Evolutionary conservation across 768 basidiomycete genomes (phyloP), one percentile per base, ranked within the genome.

Genomic region (Gyrodon lividus): DNA sequence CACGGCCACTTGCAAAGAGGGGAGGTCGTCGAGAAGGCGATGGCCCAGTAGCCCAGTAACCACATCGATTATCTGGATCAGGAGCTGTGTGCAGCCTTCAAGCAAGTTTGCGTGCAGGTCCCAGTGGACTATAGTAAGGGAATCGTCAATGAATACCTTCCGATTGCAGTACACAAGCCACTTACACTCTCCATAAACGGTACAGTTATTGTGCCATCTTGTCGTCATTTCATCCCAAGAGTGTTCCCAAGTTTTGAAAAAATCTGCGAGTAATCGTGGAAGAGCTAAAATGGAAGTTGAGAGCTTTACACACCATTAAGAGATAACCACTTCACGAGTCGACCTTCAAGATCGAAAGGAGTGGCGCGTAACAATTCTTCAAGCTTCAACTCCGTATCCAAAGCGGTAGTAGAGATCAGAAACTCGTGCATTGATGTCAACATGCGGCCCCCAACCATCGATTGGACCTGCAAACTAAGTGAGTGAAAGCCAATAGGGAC

Each of bases 351-450:
- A 61, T 90, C 87, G 28, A 89, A 62, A 1, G 72, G 55, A 48
- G 84, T 54, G 1, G 55, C 57, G 2, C 64, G 61, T 31, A 89
- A 51, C 6, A 73, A 58, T 12, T 72, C 66, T 19, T 65, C 63
- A 39, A 90, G 74, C 61, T 80, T 83, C 48, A 56, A 65, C 64
- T 90, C 87, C 35, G 84, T 62, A 52, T 87, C 83, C 50, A 74
- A 77, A 2, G 76, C 77, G 2, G 70, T 61, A 4, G 79, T 74
- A 3, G 81, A 76, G 35, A 88, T 72, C 10, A 72, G 56, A 31
- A 87, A 72, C n/a, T 76, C 72, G 28, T 71, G 67, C 52, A 67
- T 34, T 74, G 56, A 73, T 62, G 51, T 67, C 65, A 52, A 80
- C 57, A 72, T 60, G 12, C 74, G 73, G 0, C 77, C 77, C 2